These are phyloP conservation scores for Ceratocystis ficicola DNA, from an alignment of 2,329 filamentous ascomycete genomes.

Conservation along the genomic window DNA sequence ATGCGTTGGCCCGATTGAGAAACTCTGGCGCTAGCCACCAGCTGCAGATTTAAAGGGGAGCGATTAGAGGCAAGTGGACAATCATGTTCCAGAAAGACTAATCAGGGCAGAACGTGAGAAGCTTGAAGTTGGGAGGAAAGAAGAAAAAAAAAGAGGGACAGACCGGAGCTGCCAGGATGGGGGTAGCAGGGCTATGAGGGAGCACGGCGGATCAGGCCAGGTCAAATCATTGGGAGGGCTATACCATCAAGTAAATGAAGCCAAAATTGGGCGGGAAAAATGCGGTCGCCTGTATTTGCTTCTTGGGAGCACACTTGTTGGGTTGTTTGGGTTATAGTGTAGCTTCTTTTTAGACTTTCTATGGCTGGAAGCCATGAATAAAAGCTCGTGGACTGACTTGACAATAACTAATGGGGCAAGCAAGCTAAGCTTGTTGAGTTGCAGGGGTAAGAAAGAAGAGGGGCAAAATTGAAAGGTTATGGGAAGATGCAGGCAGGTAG, in stretches of 20 bases:
- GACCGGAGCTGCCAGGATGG: slow-evolving; percentile 9
- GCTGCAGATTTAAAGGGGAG: slow-evolving; percentile 10
- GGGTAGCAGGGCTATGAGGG: slow-evolving; percentile 4
- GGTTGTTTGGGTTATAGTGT: background rate
- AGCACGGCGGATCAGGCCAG: slow-evolving; percentile 1
- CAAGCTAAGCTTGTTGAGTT: background rate
- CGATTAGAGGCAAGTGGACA: slow-evolving; percentile 5
- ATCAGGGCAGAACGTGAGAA: slow-evolving; percentile 9
- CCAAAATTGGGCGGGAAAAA: background rate
- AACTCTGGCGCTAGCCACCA: slow-evolving; percentile 5
- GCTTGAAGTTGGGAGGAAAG: slow-evolving; percentile 9
- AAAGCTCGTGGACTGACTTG: background rate
- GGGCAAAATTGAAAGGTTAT: slow-evolving; percentile 6
- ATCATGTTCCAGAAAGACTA: slow-evolving; percentile 11
- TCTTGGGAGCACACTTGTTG: background rate
- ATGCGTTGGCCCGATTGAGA: slow-evolving; percentile 10
- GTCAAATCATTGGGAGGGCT: slow-evolving; percentile 1
- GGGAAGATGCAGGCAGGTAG: background rate
- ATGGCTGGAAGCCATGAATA: background rate
- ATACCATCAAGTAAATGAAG: background rate
- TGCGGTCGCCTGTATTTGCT: background rate
- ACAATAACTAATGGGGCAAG: background rate
- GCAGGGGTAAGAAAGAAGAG: slow-evolving; percentile 4
- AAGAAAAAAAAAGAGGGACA: slow-evolving; percentile 9
- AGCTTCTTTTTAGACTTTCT: background rate